Evolutionary conservation across 208 protist species (phyloP).

Genomic region (Crithidia mellificae): DNA sequence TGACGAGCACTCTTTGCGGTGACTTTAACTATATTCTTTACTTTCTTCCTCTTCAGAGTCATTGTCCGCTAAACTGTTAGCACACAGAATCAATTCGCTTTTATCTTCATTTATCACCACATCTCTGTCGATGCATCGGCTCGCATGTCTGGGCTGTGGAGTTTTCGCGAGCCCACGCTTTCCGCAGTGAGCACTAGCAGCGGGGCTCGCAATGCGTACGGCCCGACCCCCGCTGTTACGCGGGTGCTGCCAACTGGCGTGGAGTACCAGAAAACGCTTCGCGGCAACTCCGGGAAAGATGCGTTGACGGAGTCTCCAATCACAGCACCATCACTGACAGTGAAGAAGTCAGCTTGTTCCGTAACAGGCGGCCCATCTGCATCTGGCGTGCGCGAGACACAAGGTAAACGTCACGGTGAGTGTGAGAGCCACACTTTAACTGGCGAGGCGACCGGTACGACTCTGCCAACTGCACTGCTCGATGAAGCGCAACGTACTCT

Average conservation of each 20-base stretch:
- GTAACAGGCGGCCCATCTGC: too few relatives aligned
- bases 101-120: not conserved
- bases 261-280: not conserved
- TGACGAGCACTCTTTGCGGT: too few relatives aligned
- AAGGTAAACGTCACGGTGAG: too few relatives aligned
- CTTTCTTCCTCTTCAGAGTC: too few relatives aligned
- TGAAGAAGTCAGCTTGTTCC: too few relatives aligned
- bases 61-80: too few relatives aligned
- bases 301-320: not conserved
- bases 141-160: conserved; percentile 74
- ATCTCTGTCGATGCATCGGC: not conserved
- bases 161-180: conserved; percentile 44
- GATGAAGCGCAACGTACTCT: not conserved
- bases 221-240: conserved; percentile 6
- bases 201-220: not conserved
- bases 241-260: conserved; percentile 27
- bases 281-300: not conserved
- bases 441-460: too few relatives aligned
- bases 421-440: too few relatives aligned
- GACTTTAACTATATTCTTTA: too few relatives aligned
- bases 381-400: too few relatives aligned
- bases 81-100: too few relatives aligned
- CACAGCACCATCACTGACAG: not conserved
- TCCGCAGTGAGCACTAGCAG: not conserved
- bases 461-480: not conserved